Conservation (phyloP, 73 alveolate genomes). For the Symbiodinium natans region DNA sequence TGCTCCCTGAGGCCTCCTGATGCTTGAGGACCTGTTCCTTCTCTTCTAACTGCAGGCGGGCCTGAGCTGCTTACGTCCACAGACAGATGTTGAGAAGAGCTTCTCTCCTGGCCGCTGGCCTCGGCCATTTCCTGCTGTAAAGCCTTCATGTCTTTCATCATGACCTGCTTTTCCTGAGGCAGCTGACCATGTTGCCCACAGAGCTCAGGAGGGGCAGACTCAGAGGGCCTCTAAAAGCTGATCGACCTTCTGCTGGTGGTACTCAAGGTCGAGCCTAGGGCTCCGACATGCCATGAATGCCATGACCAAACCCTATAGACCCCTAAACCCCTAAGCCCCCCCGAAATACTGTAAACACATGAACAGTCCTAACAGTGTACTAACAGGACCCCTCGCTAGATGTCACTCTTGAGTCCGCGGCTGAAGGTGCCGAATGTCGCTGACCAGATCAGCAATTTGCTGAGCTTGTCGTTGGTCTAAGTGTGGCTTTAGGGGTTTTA, state of each 20-base stretch:
- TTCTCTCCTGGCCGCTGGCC: not conserved
- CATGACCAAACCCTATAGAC: not conserved
- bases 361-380: too few species aligned
- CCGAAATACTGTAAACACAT: too few species aligned
- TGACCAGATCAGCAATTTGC: conserved; percentile 87
- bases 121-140: conserved; percentile 73
- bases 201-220: not conserved
- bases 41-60: conserved; percentile 79
- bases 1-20: conserved; percentile 23
- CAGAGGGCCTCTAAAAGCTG: conserved; percentile 54
- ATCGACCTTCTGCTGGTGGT: conserved; percentile 93
- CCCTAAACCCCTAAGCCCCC: too few species aligned
- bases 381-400: too few species aligned
- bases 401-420: not conserved
- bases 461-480: conserved; percentile 62
- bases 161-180: conserved; percentile 71
- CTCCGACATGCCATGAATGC: not conserved
- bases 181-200: not conserved
- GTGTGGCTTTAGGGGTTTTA: too few species aligned
- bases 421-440: conserved; percentile 92
- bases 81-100: not conserved
- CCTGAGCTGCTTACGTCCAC: not conserved
- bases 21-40: conserved; percentile 74
- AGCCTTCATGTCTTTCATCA: conserved; percentile 81
- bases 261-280: conserved; percentile 84